Evolutionary conservation across 305 asterid genomes (phyloP).

Genomic region (Striga hermonthica): DNA sequence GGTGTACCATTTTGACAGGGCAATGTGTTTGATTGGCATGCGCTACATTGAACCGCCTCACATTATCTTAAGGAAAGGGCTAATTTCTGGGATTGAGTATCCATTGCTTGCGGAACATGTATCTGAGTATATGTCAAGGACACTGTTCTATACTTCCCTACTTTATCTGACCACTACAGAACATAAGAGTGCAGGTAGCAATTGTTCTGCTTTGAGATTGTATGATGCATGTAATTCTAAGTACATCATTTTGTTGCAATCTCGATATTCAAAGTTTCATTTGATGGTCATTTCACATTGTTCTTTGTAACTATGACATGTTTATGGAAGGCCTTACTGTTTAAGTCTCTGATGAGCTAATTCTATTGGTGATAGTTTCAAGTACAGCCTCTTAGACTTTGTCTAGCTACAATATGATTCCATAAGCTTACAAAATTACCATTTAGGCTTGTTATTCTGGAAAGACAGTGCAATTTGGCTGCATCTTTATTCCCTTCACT

Average conservation of each 20-base stretch:
- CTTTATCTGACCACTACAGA: constrained; percentile 82
- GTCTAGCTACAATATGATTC: background rate
- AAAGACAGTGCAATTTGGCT: background rate
- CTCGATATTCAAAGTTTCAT: background rate
- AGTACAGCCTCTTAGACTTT: background rate
- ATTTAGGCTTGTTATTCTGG: background rate
- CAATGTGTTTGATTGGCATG: constrained; percentile 92
- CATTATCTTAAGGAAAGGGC: constrained; percentile 81
- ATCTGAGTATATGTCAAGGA: constrained; percentile 76
- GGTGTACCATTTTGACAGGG: constrained; percentile 84
- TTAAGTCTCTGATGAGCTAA: background rate
- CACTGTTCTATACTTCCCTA: constrained; percentile 83
- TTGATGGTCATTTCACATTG: background rate
- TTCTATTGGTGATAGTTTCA: background rate
- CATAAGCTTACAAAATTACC: background rate
- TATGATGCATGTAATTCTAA: background rate
- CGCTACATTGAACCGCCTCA: constrained; percentile 93
- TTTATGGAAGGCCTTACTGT: background rate
- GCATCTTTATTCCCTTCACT: background rate
- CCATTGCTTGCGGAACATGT: constrained; percentile 85
- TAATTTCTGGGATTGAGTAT: constrained; percentile 80
- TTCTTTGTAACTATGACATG: background rate
- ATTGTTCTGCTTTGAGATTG: constrained; percentile 19
- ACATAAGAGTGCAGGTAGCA: constrained; percentile 77
- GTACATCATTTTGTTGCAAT: background rate